A percentile compares a stretch with the other conserved stretches of the same genome.
Evolutionary conservation across 192 early-diverging fungal genomes (phyloP).

Genomic region (Haplosporangium gracile): DNA sequence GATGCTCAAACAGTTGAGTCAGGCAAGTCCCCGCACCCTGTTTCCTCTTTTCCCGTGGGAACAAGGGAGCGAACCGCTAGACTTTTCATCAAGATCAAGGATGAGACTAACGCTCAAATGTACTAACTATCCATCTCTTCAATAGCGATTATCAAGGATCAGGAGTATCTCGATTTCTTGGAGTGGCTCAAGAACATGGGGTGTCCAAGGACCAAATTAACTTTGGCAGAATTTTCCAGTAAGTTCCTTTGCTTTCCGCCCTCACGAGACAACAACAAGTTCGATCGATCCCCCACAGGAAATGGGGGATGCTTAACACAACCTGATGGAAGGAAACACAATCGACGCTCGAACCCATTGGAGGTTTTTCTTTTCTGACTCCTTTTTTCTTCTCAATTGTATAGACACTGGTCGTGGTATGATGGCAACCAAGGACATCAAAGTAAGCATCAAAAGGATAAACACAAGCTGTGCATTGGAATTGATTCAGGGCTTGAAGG

Average conservation of each 20-base stretch:
- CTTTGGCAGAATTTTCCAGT: conserved; percentile 66
- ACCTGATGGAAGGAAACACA: not conserved
- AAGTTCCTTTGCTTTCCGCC: conserved; percentile 8
- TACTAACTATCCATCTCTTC: not conserved
- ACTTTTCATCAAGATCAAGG: not conserved
- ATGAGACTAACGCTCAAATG: not conserved
- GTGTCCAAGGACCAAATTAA: conserved; percentile 67
- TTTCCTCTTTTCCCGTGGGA: not conserved
- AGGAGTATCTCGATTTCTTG: conserved; percentile 61
- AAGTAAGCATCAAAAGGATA: conserved; percentile 29
- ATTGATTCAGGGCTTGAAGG: not conserved
- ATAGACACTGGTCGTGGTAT: conserved; percentile 70
- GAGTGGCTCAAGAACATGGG: conserved; percentile 62
- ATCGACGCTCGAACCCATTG: not conserved
- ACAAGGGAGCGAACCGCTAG: not conserved
- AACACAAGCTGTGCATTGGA: conserved; percentile 9
- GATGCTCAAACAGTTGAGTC: conserved; percentile 22
- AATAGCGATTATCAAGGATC: conserved; percentile 60
- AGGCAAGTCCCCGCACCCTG: conserved; percentile 9
- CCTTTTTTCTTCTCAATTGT: not conserved
- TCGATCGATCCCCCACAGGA: not conserved
- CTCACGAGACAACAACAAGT: not conserved
- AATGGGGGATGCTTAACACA: not conserved
- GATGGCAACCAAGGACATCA: conserved; percentile 70
- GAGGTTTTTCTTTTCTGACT: not conserved